Base-by-base conservation (phyloP, 2,329 filamentous ascomycete genomes). In the Karstenula rhodostoma region DNA sequence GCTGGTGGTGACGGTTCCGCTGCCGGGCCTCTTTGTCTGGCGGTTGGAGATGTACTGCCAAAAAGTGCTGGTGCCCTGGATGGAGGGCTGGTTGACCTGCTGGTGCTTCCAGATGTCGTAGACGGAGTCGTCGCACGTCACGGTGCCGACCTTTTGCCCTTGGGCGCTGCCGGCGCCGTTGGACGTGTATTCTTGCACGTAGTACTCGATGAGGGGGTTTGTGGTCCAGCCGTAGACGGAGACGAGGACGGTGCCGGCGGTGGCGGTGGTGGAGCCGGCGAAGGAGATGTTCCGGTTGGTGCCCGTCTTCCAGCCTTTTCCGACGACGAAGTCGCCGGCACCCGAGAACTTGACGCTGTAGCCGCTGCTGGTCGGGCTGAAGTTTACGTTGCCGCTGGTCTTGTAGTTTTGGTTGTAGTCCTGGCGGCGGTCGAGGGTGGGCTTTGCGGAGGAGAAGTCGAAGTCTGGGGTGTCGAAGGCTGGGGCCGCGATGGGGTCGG, bases 151-250 rank as follows among this genome's bases (percentile, higher is more conserved):
- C 55, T 69, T 72, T 32, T 63, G 59, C 57, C 73, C 69, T 54
- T 74, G 67, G 2, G 69, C 67, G n/a, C 67, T 69, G 8, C 71
- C 71, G 8, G 64, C 78, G 10, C 78, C 82, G 66, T 81, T 79
- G 64, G 74, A 78, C 15, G 82, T 79, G 65, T 84, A 81, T 46
- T 81, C 81, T 56, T 81, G 83, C 46, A 81, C 80, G 74, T 68
- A 86, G 83, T 80, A 84, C 79, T 76, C 85, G 83, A 73, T 55
- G 12, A 73, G 59, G 9, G 83, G 83, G 69, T 79, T 80, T 2
- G 71, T 78, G 4, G 82, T 84, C 84, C 85, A 88, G 33, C 85
- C 85, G 65, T 87, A 87, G 42, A 87, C 73, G 29, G 72, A 69
- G 40, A 74, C 69, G 27, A 73, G 67, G 25, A 72, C 71, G 1